These are phyloP conservation scores for Plasmodium vinckei DNA, from an alignment of 169 alveolate species.

Conservation along the genomic window DNA sequence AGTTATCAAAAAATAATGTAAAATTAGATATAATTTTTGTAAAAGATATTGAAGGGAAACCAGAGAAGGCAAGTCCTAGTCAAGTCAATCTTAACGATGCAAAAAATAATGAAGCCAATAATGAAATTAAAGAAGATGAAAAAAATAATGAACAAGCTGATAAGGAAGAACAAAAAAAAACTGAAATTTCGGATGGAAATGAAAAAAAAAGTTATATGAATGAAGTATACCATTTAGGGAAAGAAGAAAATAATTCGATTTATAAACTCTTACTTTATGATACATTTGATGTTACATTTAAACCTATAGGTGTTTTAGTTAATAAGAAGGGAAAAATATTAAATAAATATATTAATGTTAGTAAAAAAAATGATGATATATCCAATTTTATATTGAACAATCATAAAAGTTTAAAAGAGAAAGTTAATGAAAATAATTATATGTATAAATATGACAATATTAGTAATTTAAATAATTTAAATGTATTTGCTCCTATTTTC, in stretches of 20 bases:
- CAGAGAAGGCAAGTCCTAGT: neutral
- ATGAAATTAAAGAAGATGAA: neutral
- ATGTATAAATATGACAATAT: slow-evolving; percentile 59
- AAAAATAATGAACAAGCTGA: neutral
- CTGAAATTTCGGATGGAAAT: neutral
- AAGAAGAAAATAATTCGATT: slow-evolving; percentile 50
- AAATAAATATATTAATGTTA: slow-evolving; percentile 56
- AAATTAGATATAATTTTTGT: slow-evolving; percentile 55
- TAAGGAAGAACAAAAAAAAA: neutral
- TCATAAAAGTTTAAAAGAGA: slow-evolving; percentile 59
- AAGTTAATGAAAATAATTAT: slow-evolving; percentile 58
- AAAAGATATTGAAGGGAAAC: slow-evolving; percentile 39
- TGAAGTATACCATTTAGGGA: slow-evolving; percentile 55
- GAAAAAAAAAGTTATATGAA: slow-evolving; percentile 28
- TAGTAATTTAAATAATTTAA: slow-evolving; percentile 46
- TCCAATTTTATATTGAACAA: slow-evolving; percentile 32
- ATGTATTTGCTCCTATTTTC: slow-evolving; percentile 58
- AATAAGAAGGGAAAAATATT: slow-evolving; percentile 65
- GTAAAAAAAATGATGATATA: slow-evolving; percentile 55
- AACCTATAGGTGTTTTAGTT: slow-evolving; percentile 48
- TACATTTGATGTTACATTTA: slow-evolving; percentile 56
- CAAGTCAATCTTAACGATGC: neutral
- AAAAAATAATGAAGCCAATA: neutral
- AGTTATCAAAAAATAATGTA: slow-evolving; percentile 29
- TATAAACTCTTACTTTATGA: slow-evolving; percentile 52